Evolutionary conservation across 2,329 filamentous ascomycete species (phyloP).

Genomic region (Microdochium paspali): DNA sequence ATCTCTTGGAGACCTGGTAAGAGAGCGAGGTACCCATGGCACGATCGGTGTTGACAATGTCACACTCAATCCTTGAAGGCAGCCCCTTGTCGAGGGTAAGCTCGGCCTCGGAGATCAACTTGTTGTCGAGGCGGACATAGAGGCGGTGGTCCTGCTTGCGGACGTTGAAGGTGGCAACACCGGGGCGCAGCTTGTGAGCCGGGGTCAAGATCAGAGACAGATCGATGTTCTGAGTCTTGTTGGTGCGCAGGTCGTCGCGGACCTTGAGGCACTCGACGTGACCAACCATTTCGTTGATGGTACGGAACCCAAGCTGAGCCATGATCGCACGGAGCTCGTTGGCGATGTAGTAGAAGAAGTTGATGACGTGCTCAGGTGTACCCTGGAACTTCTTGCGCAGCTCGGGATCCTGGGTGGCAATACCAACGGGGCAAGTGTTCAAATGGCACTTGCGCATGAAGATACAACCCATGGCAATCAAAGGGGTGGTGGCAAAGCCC

Average conservation of each 20-base stretch:
- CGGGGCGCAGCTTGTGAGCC: constrained; percentile 89
- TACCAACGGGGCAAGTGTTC: constrained; percentile 85
- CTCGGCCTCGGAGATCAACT: constrained; percentile 92
- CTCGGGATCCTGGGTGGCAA: constrained; percentile 92
- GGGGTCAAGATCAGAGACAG: constrained; percentile 87
- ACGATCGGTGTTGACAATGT: constrained; percentile 94
- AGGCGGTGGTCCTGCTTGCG: constrained; percentile 95
- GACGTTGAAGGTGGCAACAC: constrained; percentile 94
- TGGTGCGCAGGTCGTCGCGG: constrained; percentile 76
- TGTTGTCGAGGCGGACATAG: constrained; percentile 90
- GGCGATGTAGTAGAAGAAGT: constrained; percentile 97
- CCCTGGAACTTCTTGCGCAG: constrained; percentile 89
- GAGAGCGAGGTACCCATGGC: constrained; percentile 88
- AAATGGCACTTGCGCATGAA: constrained; percentile 77
- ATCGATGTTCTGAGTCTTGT: constrained; percentile 89
- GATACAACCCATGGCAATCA: constrained; percentile 95
- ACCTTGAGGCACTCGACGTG: constrained; percentile 80
- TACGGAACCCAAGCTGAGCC: constrained; percentile 90
- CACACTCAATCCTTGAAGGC: constrained; percentile 87
- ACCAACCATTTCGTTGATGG: constrained; percentile 96
- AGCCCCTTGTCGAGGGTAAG: constrained; percentile 89
- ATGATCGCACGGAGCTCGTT: constrained; percentile 96
- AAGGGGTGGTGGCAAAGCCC: constrained; percentile 88
- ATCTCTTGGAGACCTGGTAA: constrained; percentile 90
- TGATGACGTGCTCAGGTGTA: constrained; percentile 92